Percentiles rank a stretch among this genome's conserved stretches.
Conservation (phyloP, 1,284 basidiomycete genomes). For the Cryptococcus sp. region DNA sequence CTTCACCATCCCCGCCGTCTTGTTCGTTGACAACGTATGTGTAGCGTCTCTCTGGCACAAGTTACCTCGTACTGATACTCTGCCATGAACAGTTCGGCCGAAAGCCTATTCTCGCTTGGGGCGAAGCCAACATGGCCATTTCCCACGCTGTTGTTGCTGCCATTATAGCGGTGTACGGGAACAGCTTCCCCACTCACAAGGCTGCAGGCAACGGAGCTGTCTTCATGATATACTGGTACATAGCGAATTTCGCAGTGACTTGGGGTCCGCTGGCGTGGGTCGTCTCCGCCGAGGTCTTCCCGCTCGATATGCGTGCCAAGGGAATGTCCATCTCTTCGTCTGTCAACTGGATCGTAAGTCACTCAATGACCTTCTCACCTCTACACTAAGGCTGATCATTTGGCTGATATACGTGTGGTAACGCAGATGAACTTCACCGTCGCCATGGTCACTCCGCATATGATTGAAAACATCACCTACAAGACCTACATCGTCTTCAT, state of each 20-base stretch:
- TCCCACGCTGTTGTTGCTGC: slow-evolving; percentile 47
- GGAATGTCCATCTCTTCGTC: slow-evolving; percentile 49
- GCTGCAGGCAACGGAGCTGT: slow-evolving; percentile 44
- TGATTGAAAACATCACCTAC: slow-evolving; percentile 46
- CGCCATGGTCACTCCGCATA: slow-evolving; percentile 46
- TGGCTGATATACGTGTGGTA: slow-evolving; percentile 15
- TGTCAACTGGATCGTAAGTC: slow-evolving; percentile 38
- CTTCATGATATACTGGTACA: slow-evolving; percentile 47
- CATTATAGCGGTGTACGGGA: slow-evolving; percentile 43
- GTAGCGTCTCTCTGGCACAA: neutral
- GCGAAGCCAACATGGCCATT: slow-evolving; percentile 49
- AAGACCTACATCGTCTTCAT: slow-evolving; percentile 52
- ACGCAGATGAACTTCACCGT: slow-evolving; percentile 49
- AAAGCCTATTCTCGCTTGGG: slow-evolving; percentile 46
- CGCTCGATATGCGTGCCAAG: slow-evolving; percentile 51
- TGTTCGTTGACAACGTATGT: slow-evolving; percentile 47
- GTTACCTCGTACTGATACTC: neutral
- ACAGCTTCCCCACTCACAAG: slow-evolving; percentile 31
- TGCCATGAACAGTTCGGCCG: slow-evolving; percentile 35
- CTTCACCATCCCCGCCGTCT: slow-evolving; percentile 50
- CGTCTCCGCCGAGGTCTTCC: slow-evolving; percentile 51
- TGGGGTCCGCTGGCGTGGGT: slow-evolving; percentile 53
- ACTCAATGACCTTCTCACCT: neutral
- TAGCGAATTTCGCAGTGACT: slow-evolving; percentile 47
- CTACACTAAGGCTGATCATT: neutral